These are phyloP conservation scores for Mycothermus thermophilus DNA, from an alignment of 495 filamentous ascomycete species.

Conservation along the genomic window DNA sequence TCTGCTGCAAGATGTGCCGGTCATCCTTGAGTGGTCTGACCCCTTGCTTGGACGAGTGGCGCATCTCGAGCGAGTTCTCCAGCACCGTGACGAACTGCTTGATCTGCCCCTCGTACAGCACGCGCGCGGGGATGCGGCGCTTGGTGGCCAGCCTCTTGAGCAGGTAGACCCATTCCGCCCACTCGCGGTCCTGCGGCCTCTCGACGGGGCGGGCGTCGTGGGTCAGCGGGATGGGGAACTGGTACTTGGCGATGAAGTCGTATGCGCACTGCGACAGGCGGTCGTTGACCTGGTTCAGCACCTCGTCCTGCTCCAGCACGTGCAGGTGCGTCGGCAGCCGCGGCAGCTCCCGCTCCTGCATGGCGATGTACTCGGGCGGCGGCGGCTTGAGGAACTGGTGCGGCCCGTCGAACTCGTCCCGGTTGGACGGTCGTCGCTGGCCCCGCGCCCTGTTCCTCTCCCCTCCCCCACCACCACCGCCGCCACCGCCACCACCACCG, in stretches of 20 bases:
- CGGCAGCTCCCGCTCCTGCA: conserved; percentile 65
- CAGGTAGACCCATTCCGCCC: conserved; percentile 86
- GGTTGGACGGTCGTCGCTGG: conserved; percentile 61
- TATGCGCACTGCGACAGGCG: conserved; percentile 71
- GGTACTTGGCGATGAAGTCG: conserved; percentile 80
- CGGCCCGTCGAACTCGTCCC: conserved; percentile 80
- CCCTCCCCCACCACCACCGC: too few species aligned
- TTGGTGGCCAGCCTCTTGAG: conserved; percentile 77
- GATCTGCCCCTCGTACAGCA: conserved; percentile 79
- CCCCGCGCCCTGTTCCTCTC: conserved; percentile 36
- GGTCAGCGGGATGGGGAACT: conserved; percentile 68
- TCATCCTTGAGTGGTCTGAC: conserved; percentile 78
- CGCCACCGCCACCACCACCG: too few species aligned
- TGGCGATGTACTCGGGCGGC: conserved; percentile 47
- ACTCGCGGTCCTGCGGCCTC: conserved; percentile 67
- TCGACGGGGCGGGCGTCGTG: conserved; percentile 73
- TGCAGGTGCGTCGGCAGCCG: conserved; percentile 70
- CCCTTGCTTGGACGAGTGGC: conserved; percentile 66
- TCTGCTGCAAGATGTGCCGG: conserved; percentile 73
- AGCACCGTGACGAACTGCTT: conserved; percentile 74
- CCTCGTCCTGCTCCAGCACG: conserved; percentile 70
- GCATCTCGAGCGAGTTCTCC: conserved; percentile 75
- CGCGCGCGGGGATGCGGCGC: conserved; percentile 65
- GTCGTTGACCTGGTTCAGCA: conserved; percentile 68
- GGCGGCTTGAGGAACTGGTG: conserved; percentile 64